Conservation (phyloP, 345 rosid species). For the Hypericum androsaemum region DNA sequence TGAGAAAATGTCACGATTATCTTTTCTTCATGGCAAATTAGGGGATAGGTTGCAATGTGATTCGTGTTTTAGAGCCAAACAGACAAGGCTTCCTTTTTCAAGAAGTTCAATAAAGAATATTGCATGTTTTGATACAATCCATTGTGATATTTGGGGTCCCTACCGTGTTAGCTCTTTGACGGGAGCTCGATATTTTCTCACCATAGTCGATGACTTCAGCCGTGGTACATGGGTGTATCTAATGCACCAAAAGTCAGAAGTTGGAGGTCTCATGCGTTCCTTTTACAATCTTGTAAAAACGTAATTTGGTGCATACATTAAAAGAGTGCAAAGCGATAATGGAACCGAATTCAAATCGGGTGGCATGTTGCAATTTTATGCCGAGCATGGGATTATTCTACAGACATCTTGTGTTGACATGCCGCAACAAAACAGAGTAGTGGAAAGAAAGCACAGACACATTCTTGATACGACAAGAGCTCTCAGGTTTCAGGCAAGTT, state of each 20-base stretch:
- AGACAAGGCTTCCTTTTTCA: slow-evolving; percentile 1
- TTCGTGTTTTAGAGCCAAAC: slow-evolving; percentile 11
- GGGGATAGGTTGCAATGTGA: slow-evolving; percentile 1
- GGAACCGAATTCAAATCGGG: neutral
- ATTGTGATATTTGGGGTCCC: slow-evolving; percentile 22
- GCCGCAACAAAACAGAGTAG: neutral
- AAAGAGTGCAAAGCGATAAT: slow-evolving; percentile 6
- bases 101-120: slow-evolving; percentile 4
- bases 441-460: too few species aligned
- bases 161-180: neutral
- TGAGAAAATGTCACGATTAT: neutral
- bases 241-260: slow-evolving; percentile 9
- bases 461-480: too few species aligned
- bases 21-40: too few species aligned
- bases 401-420: neutral
- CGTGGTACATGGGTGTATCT: slow-evolving; percentile 10
- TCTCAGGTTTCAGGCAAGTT: too few species aligned
- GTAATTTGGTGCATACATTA: neutral
- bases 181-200: slow-evolving; percentile 5
- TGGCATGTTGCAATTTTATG: neutral
- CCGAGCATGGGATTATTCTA: neutral
- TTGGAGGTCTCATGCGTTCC: neutral
- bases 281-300: neutral
- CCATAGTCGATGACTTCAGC: slow-evolving; percentile 17
- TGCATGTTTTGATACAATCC: slow-evolving; percentile 8